Conservation (phyloP, 2,329 filamentous ascomycete species). For the Penicillium sp. region DNA sequence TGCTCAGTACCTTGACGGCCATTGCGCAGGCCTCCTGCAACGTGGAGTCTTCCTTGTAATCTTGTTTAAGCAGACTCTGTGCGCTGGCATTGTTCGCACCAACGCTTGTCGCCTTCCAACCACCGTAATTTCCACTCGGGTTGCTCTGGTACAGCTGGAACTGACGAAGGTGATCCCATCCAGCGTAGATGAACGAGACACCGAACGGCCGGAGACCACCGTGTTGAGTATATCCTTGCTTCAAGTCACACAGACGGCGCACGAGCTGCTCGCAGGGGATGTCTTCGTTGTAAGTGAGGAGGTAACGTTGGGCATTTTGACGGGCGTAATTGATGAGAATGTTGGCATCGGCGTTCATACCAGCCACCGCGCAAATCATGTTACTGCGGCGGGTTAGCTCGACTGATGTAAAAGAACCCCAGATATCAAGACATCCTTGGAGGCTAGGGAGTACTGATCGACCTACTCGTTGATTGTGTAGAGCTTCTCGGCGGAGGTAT, state of each 20-base stretch:
- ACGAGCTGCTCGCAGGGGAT: conserved; percentile 99
- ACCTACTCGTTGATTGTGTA: conserved; percentile 97
- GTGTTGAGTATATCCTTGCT: conserved; percentile 99
- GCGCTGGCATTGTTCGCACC: conserved; percentile 98
- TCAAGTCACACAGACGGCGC: conserved; percentile 92
- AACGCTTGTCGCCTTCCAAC: conserved; percentile 98
- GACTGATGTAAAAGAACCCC: background rate
- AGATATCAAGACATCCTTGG: background rate
- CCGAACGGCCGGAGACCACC: conserved; percentile 97
- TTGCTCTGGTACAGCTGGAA: conserved; percentile 99
- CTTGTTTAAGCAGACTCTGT: conserved; percentile 95
- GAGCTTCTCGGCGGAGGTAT: conserved; percentile 99
- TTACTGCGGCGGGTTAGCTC: conserved; percentile 65
- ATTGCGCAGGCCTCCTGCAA: conserved; percentile 95
- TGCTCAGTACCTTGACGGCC: conserved; percentile 98
- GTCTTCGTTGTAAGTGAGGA: conserved; percentile 99
- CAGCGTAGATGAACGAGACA: conserved; percentile 99
- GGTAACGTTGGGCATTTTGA: conserved; percentile 94
- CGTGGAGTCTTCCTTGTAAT: conserved; percentile 98
- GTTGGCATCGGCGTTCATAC: conserved; percentile 99
- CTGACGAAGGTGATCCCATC: conserved; percentile 92
- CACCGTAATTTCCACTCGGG: conserved; percentile 97
- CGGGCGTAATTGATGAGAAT: conserved; percentile 99
- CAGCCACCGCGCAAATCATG: conserved; percentile 99
- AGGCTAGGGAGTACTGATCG: background rate